phyloP scores from a whole-genome alignment of 1,284 basidiomycete species.

The Trametes hirsuta region DNA sequence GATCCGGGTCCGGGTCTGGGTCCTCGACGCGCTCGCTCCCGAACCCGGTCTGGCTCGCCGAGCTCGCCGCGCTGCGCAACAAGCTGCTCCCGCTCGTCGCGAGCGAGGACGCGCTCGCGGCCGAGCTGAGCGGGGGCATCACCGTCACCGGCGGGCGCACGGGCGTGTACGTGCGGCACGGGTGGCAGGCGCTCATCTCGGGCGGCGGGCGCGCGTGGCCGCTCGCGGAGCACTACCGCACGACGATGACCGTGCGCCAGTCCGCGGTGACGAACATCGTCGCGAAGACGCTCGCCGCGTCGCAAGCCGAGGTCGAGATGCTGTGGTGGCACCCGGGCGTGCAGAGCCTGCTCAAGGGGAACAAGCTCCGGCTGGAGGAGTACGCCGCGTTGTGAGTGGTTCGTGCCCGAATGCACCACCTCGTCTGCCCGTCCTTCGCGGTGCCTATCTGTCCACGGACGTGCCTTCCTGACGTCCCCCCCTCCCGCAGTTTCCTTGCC shows the following conservation, averaged over 20 bases:
- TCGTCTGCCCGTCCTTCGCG: background rate
- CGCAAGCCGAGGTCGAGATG: slow-evolving; percentile 53
- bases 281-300: slow-evolving; percentile 53
- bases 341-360: slow-evolving; percentile 52
- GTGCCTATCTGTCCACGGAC: background rate
- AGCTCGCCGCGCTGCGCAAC: slow-evolving; percentile 55
- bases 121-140: slow-evolving; percentile 67
- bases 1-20: slow-evolving; percentile 23
- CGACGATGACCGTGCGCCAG: slow-evolving; percentile 37
- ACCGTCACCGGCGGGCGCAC: slow-evolving; percentile 58
- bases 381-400: slow-evolving; percentile 73
- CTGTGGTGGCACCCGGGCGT: slow-evolving; percentile 75
- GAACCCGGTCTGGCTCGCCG: slow-evolving; percentile 40
- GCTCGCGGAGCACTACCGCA: slow-evolving; percentile 37
- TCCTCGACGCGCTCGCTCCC: slow-evolving; percentile 23
- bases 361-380: slow-evolving; percentile 72
- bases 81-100: slow-evolving; percentile 66
- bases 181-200: slow-evolving; percentile 66
- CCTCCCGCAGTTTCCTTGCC: slow-evolving; percentile 60
- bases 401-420: background rate
- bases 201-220: slow-evolving; percentile 45
- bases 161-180: slow-evolving; percentile 66
- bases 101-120: slow-evolving; percentile 67
- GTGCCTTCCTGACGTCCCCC: slow-evolving; percentile 8
- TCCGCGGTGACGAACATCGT: slow-evolving; percentile 52